phyloP scores from a whole-genome alignment of 116 monocot species.

The Trichopus zeylanicus region DNA sequence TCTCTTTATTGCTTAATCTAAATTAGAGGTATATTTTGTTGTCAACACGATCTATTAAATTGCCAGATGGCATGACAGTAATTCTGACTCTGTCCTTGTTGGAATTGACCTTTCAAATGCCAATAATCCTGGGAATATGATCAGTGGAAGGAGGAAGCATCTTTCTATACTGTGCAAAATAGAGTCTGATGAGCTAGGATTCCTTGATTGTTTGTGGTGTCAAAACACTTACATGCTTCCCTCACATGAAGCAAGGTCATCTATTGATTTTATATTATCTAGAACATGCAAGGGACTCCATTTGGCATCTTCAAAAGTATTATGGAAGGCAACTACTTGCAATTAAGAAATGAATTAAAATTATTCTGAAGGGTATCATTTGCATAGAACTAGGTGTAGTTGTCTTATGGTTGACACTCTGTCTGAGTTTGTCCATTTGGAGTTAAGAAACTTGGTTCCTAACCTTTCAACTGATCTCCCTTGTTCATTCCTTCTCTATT shows the following conservation, averaged over 20 bases:
- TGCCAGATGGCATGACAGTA: too few species aligned
- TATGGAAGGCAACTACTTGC: too few species aligned
- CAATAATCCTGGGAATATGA: not conserved
- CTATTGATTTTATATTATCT: not conserved
- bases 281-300: slow-evolving; percentile 1
- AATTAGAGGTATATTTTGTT: not conserved
- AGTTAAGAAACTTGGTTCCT: not conserved
- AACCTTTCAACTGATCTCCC: not conserved
- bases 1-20: not conserved
- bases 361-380: too few species aligned
- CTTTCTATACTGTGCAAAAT: not conserved
- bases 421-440: too few species aligned
- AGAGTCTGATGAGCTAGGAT: not conserved
- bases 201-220: not conserved
- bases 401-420: too few species aligned
- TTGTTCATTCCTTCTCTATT: not conserved
- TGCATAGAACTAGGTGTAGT: too few species aligned
- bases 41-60: not conserved
- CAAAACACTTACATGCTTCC: not conserved
- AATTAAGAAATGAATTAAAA: too few species aligned
- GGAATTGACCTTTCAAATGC: not conserved
- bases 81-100: not conserved
- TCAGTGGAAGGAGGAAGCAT: too few species aligned
- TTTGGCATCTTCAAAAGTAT: too few species aligned
- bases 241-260: not conserved